Percentiles rank a stretch among this genome's conserved stretches.
Conservation (phyloP, 345 rosid species). For the Ceriops tagal region DNA sequence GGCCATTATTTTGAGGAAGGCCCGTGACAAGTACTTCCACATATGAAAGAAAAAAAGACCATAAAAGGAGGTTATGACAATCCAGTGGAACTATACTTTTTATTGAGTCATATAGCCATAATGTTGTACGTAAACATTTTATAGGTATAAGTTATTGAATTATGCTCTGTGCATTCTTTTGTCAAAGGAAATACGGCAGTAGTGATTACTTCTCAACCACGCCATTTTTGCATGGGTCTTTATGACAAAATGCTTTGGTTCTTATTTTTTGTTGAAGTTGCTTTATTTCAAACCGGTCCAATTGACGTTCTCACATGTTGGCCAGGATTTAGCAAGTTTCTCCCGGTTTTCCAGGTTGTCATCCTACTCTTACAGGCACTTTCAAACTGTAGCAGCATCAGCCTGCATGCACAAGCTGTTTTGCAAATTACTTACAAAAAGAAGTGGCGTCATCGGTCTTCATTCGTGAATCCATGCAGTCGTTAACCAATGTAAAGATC, state of each 20-base stretch:
- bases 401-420: too few species aligned
- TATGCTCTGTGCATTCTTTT: slow-evolving; percentile 51
- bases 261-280: neutral
- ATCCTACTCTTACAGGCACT: too few species aligned
- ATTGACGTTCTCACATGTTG: too few species aligned
- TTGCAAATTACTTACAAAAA: too few species aligned
- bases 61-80: neutral
- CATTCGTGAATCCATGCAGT: too few species aligned
- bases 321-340: too few species aligned
- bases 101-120: neutral
- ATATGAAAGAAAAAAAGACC: neutral
- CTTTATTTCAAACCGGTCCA: too few species aligned
- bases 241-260: neutral
- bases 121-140: slow-evolving; percentile 9
- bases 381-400: too few species aligned
- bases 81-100: neutral
- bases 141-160: slow-evolving; percentile 6
- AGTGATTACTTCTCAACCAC: slow-evolving; percentile 16
- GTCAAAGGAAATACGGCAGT: slow-evolving; percentile 38
- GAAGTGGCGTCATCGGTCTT: too few species aligned
- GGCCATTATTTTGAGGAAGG: slow-evolving; percentile 15
- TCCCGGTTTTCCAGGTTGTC: too few species aligned
- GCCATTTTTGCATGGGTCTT: slow-evolving; percentile 1
- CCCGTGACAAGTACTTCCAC: neutral
- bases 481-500: too few species aligned